A percentile compares a stretch with the other conserved stretches of the same genome.
Conservation (phyloP, 805 yeast genomes). For the Ogataea neopini region DNA sequence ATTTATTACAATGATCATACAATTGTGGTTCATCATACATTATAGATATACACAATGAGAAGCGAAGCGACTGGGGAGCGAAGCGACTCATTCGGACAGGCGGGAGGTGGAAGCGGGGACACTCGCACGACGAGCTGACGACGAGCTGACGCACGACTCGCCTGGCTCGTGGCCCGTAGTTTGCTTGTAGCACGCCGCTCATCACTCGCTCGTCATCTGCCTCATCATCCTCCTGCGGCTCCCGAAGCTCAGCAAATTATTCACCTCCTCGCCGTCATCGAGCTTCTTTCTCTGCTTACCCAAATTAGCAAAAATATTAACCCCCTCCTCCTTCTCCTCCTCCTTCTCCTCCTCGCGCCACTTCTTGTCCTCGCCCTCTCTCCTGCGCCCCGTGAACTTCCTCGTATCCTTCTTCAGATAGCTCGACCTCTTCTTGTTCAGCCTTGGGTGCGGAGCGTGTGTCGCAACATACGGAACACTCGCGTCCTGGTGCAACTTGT, state of each 20-base stretch:
- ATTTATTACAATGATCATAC: neutral
- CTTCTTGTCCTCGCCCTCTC: slow-evolving; percentile 5
- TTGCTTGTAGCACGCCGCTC: neutral
- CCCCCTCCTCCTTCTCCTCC: slow-evolving; percentile 10
- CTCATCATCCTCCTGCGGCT: slow-evolving; percentile 25
- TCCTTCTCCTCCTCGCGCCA: slow-evolving; percentile 4
- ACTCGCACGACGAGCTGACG: no score
- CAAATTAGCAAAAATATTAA: slow-evolving; percentile 26
- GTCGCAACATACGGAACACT: neutral
- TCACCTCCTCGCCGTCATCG: slow-evolving; percentile 30
- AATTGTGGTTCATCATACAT: neutral
- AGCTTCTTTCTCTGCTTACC: slow-evolving; percentile 34
- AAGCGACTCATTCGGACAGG: neutral
- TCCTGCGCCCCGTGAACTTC: slow-evolving; percentile 7
- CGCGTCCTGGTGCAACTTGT: slow-evolving; percentile 45
- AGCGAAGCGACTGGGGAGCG: neutral
- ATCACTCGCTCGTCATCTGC: slow-evolving; percentile 3
- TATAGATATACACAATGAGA: neutral
- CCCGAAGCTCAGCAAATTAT: slow-evolving; percentile 29
- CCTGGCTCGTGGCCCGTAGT: neutral
- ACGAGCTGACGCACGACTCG: no score
- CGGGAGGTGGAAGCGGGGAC: no score
- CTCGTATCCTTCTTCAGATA: slow-evolving; percentile 11
- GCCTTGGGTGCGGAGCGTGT: neutral
- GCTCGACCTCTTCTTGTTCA: slow-evolving; percentile 11